A percentile compares a stretch with the other conserved stretches of the same genome.
Evolutionary conservation across 257 asterid species (phyloP).

Genomic region (Verbena officinalis): DNA sequence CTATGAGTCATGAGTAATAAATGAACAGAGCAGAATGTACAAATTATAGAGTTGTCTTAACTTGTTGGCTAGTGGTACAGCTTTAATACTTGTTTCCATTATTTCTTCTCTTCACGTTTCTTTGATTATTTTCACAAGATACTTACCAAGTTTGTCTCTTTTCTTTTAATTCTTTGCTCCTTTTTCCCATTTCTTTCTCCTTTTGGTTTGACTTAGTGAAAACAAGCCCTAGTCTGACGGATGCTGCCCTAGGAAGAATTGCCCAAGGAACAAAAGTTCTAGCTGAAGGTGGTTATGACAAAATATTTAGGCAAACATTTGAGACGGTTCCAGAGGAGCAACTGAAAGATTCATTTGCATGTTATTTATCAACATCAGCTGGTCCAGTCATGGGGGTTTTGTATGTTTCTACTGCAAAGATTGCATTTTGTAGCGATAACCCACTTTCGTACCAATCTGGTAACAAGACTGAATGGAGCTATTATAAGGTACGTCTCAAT

Average conservation of each 20-base stretch:
- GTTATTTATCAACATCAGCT: slow-evolving; percentile 95
- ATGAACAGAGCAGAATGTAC: too few species aligned
- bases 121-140: background rate
- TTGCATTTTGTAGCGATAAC: slow-evolving; percentile 91
- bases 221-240: slow-evolving; percentile 94
- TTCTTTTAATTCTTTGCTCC: background rate
- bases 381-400: slow-evolving; percentile 98
- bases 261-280: slow-evolving; percentile 96
- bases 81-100: background rate
- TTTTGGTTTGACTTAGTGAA: slow-evolving; percentile 58
- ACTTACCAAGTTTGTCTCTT: background rate
- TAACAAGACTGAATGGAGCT: slow-evolving; percentile 91
- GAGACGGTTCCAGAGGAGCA: slow-evolving; percentile 94
- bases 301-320: slow-evolving; percentile 86
- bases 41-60: too few species aligned
- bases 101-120: slow-evolving; percentile 7
- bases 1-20: too few species aligned
- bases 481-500: slow-evolving; percentile 74
- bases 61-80: too few species aligned
- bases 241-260: slow-evolving; percentile 97
- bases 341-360: slow-evolving; percentile 78
- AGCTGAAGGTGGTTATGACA: slow-evolving; percentile 99
- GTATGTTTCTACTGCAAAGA: slow-evolving; percentile 80
- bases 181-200: background rate
- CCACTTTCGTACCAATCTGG: slow-evolving; percentile 81